Evolutionary conservation across 441 rosid genomes (phyloP).

Genomic region (Eutrema salsugineum): DNA sequence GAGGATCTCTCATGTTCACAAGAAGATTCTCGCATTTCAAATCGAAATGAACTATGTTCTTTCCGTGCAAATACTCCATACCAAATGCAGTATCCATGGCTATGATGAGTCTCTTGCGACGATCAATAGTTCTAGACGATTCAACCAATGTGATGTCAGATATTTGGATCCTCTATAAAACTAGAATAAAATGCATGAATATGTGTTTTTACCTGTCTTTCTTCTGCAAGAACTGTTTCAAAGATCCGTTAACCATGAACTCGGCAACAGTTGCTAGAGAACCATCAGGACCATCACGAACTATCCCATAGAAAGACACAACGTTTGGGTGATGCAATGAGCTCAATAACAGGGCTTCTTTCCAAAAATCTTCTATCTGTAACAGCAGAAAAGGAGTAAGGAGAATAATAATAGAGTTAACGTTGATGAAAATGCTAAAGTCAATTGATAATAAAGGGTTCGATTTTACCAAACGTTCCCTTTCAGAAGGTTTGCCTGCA

Average conservation of each 20-base stretch:
- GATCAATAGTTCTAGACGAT: conserved; percentile 47
- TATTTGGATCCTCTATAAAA: not conserved
- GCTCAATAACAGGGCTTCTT: conserved; percentile 89
- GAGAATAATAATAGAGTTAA: not conserved
- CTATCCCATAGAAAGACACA: conserved; percentile 96
- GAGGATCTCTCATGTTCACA: conserved; percentile 99
- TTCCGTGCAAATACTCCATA: conserved; percentile 98
- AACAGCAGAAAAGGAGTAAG: conserved; percentile 24
- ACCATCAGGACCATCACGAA: conserved; percentile 99
- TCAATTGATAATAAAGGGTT: not conserved
- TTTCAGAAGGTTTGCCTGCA: conserved; percentile 94
- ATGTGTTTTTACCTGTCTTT: conserved; percentile 73
- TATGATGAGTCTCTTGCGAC: conserved; percentile 98
- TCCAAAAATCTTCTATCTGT: conserved; percentile 98
- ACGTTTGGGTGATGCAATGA: conserved; percentile 99
- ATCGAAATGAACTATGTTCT: conserved; percentile 97
- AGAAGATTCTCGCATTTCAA: conserved; percentile 94
- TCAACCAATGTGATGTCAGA: conserved; percentile 22
- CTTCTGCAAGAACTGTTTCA: conserved; percentile 96
- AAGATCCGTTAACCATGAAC: conserved; percentile 97
- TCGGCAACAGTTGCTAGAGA: conserved; percentile 95
- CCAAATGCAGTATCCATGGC: conserved; percentile 99
- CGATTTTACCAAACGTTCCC: conserved; percentile 81
- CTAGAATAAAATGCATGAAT: not conserved
- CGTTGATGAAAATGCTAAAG: not conserved